These are phyloP conservation scores for Miamiensis avidus DNA, from an alignment of 169 alveolate genomes.

Conservation along the genomic window DNA sequence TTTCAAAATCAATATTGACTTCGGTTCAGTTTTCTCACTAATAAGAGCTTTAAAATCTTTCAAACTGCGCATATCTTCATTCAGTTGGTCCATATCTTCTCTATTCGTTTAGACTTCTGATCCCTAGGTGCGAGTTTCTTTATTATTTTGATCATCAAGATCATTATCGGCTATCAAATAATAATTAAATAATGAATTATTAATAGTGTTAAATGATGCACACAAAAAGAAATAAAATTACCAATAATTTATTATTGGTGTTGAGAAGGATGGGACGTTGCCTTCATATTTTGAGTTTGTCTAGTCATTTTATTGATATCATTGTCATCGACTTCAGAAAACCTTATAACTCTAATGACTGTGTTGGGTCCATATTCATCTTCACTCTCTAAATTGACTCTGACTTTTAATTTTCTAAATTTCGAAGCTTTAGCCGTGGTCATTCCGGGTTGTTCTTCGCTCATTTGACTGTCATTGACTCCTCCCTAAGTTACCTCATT, in stretches of 20 bases:
- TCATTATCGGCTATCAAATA: conserved; percentile 18
- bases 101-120: conserved; percentile 4
- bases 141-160: conserved; percentile 23
- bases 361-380: not conserved
- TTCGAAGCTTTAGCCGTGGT: not conserved
- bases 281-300: not conserved
- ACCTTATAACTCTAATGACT: conserved; percentile 1
- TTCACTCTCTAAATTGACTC: not conserved
- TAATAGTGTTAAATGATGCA: too few species aligned
- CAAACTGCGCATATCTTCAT: conserved; percentile 41
- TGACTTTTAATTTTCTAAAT: conserved; percentile 15
- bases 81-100: conserved; percentile 14
- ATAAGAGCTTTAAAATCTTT: conserved; percentile 47
- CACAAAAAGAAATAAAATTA: too few species aligned
- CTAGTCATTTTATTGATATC: not conserved
- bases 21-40: conserved; percentile 46
- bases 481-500: not conserved
- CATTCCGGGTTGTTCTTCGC: not conserved
- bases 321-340: conserved; percentile 9
- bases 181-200: conserved; percentile 11
- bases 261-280: too few species aligned
- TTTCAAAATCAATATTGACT: conserved; percentile 31
- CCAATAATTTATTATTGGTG: too few species aligned
- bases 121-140: conserved; percentile 18
- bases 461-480: not conserved